Evolutionary conservation across 1,284 basidiomycete species (phyloP).

Genomic region (Veloporphyrellus conicus): DNA sequence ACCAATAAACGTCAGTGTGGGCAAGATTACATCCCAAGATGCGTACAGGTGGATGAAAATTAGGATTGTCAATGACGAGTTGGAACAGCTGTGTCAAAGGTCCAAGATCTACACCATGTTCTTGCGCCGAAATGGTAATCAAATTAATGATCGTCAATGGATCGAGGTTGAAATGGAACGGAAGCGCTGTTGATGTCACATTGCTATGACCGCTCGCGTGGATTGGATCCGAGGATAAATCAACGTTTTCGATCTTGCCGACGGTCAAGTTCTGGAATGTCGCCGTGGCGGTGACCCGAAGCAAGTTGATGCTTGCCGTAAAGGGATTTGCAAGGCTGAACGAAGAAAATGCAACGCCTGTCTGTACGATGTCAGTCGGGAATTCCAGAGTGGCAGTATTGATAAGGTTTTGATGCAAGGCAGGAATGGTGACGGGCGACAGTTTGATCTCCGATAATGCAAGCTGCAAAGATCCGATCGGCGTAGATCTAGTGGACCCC

Average conservation of each 20-base stretch:
- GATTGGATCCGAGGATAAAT: slow-evolving; percentile 54
- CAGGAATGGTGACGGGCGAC: slow-evolving; percentile 62
- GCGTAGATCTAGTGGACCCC: slow-evolving; percentile 58
- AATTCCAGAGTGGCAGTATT: slow-evolving; percentile 51
- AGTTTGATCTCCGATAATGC: slow-evolving; percentile 64
- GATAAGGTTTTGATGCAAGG: slow-evolving; percentile 64
- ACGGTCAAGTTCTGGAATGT: slow-evolving; percentile 51
- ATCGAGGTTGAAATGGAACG: slow-evolving; percentile 64
- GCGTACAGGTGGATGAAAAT: slow-evolving; percentile 38
- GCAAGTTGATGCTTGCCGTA: slow-evolving; percentile 69
- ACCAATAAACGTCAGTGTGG: not conserved
- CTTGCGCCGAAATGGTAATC: slow-evolving; percentile 49
- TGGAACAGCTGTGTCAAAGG: slow-evolving; percentile 60
- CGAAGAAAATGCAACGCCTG: slow-evolving; percentile 51
- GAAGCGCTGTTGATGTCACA: slow-evolving; percentile 57
- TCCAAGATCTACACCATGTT: slow-evolving; percentile 59
- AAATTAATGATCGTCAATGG: slow-evolving; percentile 61
- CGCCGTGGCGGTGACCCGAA: slow-evolving; percentile 55
- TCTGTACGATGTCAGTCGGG: slow-evolving; percentile 55
- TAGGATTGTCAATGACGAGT: slow-evolving; percentile 51
- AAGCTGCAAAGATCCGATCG: slow-evolving; percentile 60
- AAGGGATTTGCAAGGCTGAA: slow-evolving; percentile 70
- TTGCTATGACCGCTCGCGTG: slow-evolving; percentile 58
- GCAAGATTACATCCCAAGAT: not conserved
- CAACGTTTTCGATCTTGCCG: slow-evolving; percentile 55